Base-by-base conservation (phyloP, 768 basidiomycete species). In the Lentinula detonsa region DNA sequence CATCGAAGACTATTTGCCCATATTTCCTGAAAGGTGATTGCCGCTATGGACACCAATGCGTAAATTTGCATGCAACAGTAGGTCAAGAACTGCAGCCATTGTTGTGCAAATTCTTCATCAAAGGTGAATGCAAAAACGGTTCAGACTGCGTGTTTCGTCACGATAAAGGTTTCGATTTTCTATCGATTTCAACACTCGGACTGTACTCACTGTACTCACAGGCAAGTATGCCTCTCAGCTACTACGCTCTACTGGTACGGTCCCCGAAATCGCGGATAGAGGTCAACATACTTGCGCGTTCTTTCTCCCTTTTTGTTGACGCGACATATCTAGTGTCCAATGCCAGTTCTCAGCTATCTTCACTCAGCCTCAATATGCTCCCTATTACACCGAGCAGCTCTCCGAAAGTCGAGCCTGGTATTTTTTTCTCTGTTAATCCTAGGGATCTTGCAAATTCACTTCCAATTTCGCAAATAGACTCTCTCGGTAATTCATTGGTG, bases 61-160 rank as follows among this genome's bases (percentile, higher is more conserved):
- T 50, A 33, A 60, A 49, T 33, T 42, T 28, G 13, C 62, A 63
- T n/a, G 8, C 16, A 21, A 34, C n/a, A 21, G 28, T 7, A 21
- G 18, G 37, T 43, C 43, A 53, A 31, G 45, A 31, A 48, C 23
- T 37, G 11, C 66, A 10, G 48, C 51, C 48, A 45, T 16, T 16
- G 15, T 42, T 63, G 43, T 74, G 72, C 63, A 65, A 63, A 55
- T 73, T 68, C 61, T 71, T 68, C 53, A 15, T 45, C 23, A 60
- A 62, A 49, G 69, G 71, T 4, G 52, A 60, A n/a, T 73, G 73
- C 59, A 65, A 62, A 51, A 73, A 71, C 53, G 72, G 71, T 8
- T 50, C 34, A 15, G 58, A 61, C 3, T 74, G 72, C 62, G 57
- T 67, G 13, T 74, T 64, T 52, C 59, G 59, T 10, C 73, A 73